Base-by-base conservation (phyloP, 2,329 filamentous ascomycete species). In the Uncinocarpus reesii region DNA sequence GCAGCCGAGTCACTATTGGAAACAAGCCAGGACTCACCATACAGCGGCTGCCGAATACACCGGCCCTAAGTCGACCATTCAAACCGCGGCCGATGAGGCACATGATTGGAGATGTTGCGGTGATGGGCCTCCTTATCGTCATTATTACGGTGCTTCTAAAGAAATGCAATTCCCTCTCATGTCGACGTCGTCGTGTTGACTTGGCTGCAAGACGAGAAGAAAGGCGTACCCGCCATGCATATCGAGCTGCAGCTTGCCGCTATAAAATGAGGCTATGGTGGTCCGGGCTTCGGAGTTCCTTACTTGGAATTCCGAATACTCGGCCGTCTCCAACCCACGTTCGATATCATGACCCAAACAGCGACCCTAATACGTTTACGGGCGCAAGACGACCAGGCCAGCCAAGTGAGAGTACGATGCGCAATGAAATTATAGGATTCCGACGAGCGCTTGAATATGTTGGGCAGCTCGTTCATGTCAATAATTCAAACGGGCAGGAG, bases 171-270 rank as follows among this genome's bases (percentile, higher is more conserved):
- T 60, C 56, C 21, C 53, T 55, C 16, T 53, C 54, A 15, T 71
- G 71, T 53, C 77, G 69, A 52, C 69, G 71, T 54, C 70, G 67
- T 24, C 70, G 71, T 49, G 72, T 71, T 10, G 76, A 79, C 49
- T 67, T 74, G 21, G 69, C 73, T 7, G 74, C 76, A 13, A 65
- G 70, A 36, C 69, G 68, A 11, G 76, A 80, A 62, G 75, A 79
- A 60, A 69, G 75, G 43, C 65, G 69, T 24, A 73, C 71, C 23
- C 72, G 66, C 8, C 66, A 70, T 10, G 67, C 72, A 6, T 80
- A 79, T 55, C 70, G 70, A 36, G 67, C 71, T 26, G 75, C 76
- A 24, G 76, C 76, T 16, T 69, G 73, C 18, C 64, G 70, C 24
- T 72, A 75, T 40, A 66, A 69, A 34, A 71, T 73, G 65, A 65